Percentiles rank a stretch among this genome's conserved stretches.
Evolutionary conservation across 2,329 filamentous ascomycete species (phyloP).

Genomic region (Neonectria sp.): DNA sequence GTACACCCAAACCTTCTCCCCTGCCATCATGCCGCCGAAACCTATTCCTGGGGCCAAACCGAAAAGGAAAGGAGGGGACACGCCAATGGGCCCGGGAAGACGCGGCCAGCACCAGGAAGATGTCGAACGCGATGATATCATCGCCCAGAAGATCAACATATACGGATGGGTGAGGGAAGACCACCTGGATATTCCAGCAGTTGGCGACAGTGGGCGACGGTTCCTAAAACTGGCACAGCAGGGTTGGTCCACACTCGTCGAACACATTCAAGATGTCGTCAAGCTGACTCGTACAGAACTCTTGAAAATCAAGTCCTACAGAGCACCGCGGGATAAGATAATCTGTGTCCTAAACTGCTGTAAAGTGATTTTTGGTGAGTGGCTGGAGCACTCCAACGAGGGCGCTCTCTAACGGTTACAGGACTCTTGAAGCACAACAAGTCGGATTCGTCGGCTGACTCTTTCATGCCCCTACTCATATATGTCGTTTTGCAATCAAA

Average conservation of each 20-base stretch:
- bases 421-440: constrained; percentile 92
- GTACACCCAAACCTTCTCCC: constrained; percentile 96
- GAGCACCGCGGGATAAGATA: constrained; percentile 97
- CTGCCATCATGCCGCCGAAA: constrained; percentile 87
- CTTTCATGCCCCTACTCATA: constrained; percentile 94
- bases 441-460: constrained; percentile 94
- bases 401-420: constrained; percentile 50
- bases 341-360: constrained; percentile 99
- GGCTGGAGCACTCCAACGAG: background rate
- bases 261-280: background rate
- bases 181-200: constrained; percentile 90
- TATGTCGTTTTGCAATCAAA: constrained; percentile 96
- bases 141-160: constrained; percentile 96
- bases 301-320: constrained; percentile 95
- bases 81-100: constrained; percentile 83
- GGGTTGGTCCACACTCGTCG: constrained; percentile 63
- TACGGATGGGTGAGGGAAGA: constrained; percentile 96
- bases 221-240: constrained; percentile 93
- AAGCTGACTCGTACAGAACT: constrained; percentile 74
- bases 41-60: constrained; percentile 79
- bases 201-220: constrained; percentile 87
- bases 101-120: constrained; percentile 98
- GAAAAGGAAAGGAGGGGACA: constrained; percentile 77
- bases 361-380: constrained; percentile 96
- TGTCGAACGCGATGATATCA: constrained; percentile 94